Percentiles rank a stretch among this genome's conserved stretches.
These are phyloP conservation scores for Puya raimondii DNA, from an alignment of 176 grass and related monocot species.

Conservation along the genomic window DNA sequence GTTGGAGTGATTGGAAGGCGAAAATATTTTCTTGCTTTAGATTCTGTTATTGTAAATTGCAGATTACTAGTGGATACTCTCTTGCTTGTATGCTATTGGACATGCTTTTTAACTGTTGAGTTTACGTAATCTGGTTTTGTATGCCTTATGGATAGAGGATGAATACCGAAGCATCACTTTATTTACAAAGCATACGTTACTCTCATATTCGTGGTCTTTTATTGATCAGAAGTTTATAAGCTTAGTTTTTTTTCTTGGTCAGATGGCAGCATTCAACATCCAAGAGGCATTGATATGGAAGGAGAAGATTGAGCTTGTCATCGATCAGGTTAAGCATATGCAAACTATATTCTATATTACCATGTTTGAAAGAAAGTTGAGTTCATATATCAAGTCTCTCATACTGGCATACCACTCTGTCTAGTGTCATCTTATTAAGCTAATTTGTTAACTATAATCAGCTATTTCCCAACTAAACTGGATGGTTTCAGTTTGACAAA, in stretches of 20 bases:
- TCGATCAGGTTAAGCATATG: slow-evolving; percentile 67
- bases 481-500: background rate
- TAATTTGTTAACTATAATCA: background rate
- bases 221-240: background rate
- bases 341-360: background rate
- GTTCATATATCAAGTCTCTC: background rate
- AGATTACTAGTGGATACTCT: background rate
- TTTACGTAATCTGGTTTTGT: background rate
- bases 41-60: background rate
- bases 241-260: background rate
- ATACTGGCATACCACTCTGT: background rate
- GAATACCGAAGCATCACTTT: background rate
- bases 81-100: background rate
- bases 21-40: background rate
- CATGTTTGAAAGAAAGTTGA: background rate
- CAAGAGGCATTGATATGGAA: slow-evolving; percentile 93
- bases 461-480: background rate
- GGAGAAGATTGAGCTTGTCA: slow-evolving; percentile 93
- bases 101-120: background rate
- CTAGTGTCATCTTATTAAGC: background rate
- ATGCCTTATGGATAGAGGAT: background rate
- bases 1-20: too few relatives aligned
- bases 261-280: slow-evolving; percentile 99
- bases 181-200: background rate
- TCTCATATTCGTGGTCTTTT: background rate